Base-by-base conservation (phyloP, 2,329 filamentous ascomycete species). In the Achaetomium macrosporum region DNA sequence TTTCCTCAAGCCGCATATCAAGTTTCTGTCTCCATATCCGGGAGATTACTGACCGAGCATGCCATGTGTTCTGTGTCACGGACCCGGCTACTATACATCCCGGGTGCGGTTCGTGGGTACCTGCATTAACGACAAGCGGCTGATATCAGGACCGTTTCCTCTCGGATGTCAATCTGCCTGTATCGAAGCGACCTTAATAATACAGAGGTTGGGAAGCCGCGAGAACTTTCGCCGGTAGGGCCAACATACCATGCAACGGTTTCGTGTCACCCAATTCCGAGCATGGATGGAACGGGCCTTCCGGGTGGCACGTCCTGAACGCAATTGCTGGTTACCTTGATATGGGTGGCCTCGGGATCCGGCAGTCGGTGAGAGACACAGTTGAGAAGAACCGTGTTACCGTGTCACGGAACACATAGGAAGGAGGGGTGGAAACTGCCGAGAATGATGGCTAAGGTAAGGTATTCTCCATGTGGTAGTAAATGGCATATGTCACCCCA, bases 281-380 rank as follows among this genome's bases (percentile, higher is more conserved):
- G 9, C 13, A 16, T 9, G 25, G 31, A 35, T 25, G 42, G 31
- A 17, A 36, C 5, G 17, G 15, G n/a, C 13, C 15, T n/a, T 25
- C n/a, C 3, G 13, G 17, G 42, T 25, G 42, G 16, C 30, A 12
- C 10, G 3, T 33, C 11, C 42, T 45, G 8, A 8, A 30, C 30
- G 30, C 30, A 25, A 16, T 12, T n/a, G 6, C 17, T n/a, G 2
- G 31, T 20, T 1, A 17, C 36, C 10, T 15, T 9, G 29, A 25
- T 15, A 13, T 17, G 39, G 1, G 17, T 42, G 42, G 43, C 29
- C 17, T 12, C 48, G 48, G 48, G 35, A 51, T 20, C 25, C 16
- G 33, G 36, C 48, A 45, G 42, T 40, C 48, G 48, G 42, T 51
- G 48, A 51, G 42, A 20, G 25, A 29, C 35, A 51, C 30, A 37